Percentiles rank a stretch among this genome's conserved stretches.
These are phyloP conservation scores for Fagopyrum esculentum DNA, from an alignment of 148 eudicot species.

Conservation along the genomic window DNA sequence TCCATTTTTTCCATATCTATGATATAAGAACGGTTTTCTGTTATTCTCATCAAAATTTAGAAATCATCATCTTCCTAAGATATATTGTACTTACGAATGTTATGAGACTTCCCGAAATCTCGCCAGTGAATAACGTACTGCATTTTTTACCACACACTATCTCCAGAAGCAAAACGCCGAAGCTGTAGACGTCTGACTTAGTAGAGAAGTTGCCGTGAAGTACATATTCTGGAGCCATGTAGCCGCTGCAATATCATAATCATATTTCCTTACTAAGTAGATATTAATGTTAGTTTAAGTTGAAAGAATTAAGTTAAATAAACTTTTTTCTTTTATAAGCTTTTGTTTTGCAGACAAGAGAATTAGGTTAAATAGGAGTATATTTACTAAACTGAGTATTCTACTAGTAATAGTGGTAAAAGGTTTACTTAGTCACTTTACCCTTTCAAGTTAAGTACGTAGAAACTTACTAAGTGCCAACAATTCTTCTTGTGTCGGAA, in stretches of 20 bases:
- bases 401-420: no score
- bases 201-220: conserved; percentile 37
- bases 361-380: no score
- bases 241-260: conserved; percentile 25
- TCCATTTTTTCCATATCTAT: conserved; percentile 32
- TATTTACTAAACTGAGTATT: no score
- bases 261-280: no score
- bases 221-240: conserved; percentile 50
- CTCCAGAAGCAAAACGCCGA: conserved; percentile 42
- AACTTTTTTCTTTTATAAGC: no score
- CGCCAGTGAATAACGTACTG: conserved; percentile 22
- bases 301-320: no score
- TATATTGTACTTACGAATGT: background rate
- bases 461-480: conserved; percentile 31
- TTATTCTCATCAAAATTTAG: background rate
- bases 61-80: background rate
- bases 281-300: no score
- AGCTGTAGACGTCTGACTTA: conserved; percentile 47
- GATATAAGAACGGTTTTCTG: background rate
- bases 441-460: background rate
- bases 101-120: conserved; percentile 29
- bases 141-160: conserved; percentile 33
- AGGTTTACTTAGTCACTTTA: no score
- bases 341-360: no score
- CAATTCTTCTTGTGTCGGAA: conserved; percentile 21